Evolutionary conservation across 495 filamentous ascomycete species (phyloP).

Genomic region (Lophiotrema nucula): DNA sequence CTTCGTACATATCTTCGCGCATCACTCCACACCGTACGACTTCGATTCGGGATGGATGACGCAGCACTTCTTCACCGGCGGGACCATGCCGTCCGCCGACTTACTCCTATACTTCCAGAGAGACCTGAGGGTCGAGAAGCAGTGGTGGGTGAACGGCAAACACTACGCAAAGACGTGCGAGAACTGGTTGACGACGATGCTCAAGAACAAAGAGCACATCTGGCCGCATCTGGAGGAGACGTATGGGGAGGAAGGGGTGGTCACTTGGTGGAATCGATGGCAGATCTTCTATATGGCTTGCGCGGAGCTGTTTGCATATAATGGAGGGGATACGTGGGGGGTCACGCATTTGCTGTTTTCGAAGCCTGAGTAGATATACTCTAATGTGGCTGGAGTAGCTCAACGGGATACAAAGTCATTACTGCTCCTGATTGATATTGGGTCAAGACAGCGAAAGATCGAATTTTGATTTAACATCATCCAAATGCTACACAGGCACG

Average conservation of each 20-base stretch:
- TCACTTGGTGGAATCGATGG: constrained; percentile 64
- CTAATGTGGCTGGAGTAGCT: too few species aligned
- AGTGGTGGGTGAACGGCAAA: constrained; percentile 66
- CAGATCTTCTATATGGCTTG: constrained; percentile 69
- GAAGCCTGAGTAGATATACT: constrained; percentile 48
- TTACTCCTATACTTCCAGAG: constrained; percentile 63
- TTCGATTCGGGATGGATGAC: constrained; percentile 73
- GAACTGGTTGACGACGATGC: constrained; percentile 60
- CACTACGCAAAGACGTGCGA: constrained; percentile 65
- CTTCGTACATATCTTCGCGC: constrained; percentile 64
- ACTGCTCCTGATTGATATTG: too few species aligned
- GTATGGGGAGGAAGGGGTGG: constrained; percentile 55
- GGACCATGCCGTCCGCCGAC: constrained; percentile 67
- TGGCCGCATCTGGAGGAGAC: constrained; percentile 59
- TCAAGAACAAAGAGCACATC: constrained; percentile 51
- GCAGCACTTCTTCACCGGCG: constrained; percentile 65
- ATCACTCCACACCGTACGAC: constrained; percentile 61
- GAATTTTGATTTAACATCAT: too few species aligned
- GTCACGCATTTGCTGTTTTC: constrained; percentile 62
- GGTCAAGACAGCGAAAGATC: too few species aligned
- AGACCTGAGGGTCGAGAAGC: constrained; percentile 55
- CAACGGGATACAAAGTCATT: too few species aligned
- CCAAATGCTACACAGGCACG: too few species aligned
- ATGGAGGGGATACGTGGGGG: constrained; percentile 63
- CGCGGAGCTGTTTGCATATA: constrained; percentile 62